A percentile compares a stretch with the other conserved stretches of the same genome.
phyloP scores from a whole-genome alignment of 306 rosid genomes.

The Luffa aegyptiaca region DNA sequence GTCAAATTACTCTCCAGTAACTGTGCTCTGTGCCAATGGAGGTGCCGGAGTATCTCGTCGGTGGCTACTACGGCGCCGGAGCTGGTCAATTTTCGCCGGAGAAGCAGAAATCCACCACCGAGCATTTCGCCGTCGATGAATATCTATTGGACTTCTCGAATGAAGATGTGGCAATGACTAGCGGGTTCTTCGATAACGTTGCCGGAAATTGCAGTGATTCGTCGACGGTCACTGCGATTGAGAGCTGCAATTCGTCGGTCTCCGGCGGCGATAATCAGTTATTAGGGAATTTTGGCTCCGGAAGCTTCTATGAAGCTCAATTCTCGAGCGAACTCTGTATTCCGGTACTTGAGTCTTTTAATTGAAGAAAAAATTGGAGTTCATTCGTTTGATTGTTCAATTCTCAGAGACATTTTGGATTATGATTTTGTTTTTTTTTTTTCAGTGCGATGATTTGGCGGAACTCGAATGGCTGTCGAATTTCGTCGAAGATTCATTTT shows the following conservation, averaged over 20 bases:
- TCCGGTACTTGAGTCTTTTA: constrained; percentile 30
- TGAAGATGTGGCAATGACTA: constrained; percentile 37
- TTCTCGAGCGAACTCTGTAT: constrained; percentile 46
- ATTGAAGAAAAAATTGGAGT: neutral
- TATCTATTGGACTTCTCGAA: constrained; percentile 61
- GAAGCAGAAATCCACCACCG: constrained; percentile 42
- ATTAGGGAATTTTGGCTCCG: constrained; percentile 25
- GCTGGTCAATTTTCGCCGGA: constrained; percentile 33
- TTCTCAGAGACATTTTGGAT: neutral
- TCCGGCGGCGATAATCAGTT: constrained; percentile 32
- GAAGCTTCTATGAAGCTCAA: constrained; percentile 32
- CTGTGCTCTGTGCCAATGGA: constrained; percentile 38
- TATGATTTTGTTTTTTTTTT: neutral
- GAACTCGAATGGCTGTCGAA: constrained; percentile 74
- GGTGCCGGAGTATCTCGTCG: constrained; percentile 44
- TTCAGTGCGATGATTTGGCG: constrained; percentile 51
- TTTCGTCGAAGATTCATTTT: constrained; percentile 58
- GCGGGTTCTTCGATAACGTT: constrained; percentile 36
- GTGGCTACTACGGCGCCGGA: constrained; percentile 46
- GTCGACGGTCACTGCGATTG: constrained; percentile 38
- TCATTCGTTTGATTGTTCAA: neutral
- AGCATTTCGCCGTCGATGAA: constrained; percentile 69
- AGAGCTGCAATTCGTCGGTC: constrained; percentile 42
- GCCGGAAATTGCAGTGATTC: constrained; percentile 44
- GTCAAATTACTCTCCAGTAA: neutral